Evolutionary conservation across 805 yeast genomes (phyloP), one percentile per base, ranked within the genome.

Genomic region (Tetrapisispora arboricola): DNA sequence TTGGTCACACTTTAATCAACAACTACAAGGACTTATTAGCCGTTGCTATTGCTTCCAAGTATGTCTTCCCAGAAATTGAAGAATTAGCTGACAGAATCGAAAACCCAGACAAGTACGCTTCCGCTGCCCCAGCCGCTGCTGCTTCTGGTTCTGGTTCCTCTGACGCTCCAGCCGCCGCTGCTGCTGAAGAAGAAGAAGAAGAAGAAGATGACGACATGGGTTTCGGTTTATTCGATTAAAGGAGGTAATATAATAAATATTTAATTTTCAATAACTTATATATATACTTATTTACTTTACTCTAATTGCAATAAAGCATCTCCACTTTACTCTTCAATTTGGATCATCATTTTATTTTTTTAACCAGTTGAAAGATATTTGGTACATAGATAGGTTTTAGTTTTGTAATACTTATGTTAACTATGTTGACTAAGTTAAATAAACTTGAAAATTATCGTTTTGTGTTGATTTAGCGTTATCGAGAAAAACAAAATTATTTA

Each of bases 81-180:
- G 88, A 90, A 58, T 81, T 92, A 77, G 86, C 86, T 84, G 99
- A 92, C 84, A 85, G 97, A 77, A 77, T 92, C 64, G 97, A 95
- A 71, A 90, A 92, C 94, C 99, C 99, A 71, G 97, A 92, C 54
- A 95, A 95, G 71, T 92, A 90, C 75, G 98, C 97, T 67, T 82
- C 97, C 65, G 94, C 96, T 73, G 96, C 96, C 64, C 95, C 97
- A 63, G 96, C 73, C 68, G 96, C 96, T 63, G 82, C 83, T 66
- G 85, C 94, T 60, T 77, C 84, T 61, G 59, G 74, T 49, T 60
- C 75, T 50, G 61, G 71, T 51, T 72, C 68, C 42, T 76, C 76
- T 47, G 82, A 75, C 48, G 83, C 72, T 46, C 85, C 74, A 51
- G 87, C 73, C 45, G 85, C 79, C 51, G 84, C 75, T 40, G 88